Conservation (phyloP, 768 basidiomycete genomes). For the Suillus bovinus region DNA sequence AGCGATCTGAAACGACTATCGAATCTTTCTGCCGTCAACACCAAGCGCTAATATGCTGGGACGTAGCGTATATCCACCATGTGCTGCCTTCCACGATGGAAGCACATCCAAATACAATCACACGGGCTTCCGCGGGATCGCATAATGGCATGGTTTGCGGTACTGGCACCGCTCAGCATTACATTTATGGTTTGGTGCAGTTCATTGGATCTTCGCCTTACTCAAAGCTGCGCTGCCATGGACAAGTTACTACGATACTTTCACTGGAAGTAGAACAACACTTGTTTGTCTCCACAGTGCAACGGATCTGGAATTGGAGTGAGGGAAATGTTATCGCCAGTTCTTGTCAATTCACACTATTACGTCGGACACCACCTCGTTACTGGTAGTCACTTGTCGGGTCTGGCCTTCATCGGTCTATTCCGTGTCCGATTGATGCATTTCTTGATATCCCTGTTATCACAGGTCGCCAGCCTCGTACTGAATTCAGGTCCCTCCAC, state of each 20-base stretch:
- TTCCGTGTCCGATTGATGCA: not conserved
- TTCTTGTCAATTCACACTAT: not conserved
- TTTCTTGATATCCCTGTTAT: not conserved
- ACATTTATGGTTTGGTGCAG: not conserved
- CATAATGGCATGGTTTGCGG: not conserved
- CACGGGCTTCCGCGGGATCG: not conserved
- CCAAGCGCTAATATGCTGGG: too few species aligned
- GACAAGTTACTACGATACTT: not conserved
- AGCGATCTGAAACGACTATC: too few species aligned
- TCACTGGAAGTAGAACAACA: not conserved
- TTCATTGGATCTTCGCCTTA: not conserved
- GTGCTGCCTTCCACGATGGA: not conserved
- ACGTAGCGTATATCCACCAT: too few species aligned
- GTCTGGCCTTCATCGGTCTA: not conserved
- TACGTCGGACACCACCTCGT: not conserved
- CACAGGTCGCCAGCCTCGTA: not conserved
- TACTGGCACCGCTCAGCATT: not conserved
- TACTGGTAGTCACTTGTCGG: not conserved
- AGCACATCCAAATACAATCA: too few species aligned
- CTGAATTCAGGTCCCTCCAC: not conserved
- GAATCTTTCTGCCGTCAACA: too few species aligned
- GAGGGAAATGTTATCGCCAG: not conserved
- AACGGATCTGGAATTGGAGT: not conserved
- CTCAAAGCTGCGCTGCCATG: not conserved
- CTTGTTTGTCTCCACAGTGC: not conserved